Evolutionary conservation across 345 rosid species (phyloP).

Genomic region (Eucalyptus shirleyi): DNA sequence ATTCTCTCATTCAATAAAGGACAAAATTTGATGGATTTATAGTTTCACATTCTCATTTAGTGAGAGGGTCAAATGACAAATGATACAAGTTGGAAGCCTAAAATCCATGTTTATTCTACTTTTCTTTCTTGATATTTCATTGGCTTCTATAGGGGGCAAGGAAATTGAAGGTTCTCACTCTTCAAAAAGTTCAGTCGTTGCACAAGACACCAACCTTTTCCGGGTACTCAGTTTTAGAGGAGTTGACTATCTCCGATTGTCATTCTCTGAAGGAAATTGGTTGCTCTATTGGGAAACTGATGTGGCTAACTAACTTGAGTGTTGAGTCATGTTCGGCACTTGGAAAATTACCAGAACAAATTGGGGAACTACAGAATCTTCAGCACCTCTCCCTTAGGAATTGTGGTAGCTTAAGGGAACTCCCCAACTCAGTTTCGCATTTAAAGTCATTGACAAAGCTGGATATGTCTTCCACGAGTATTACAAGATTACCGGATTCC

Average conservation of each 20-base stretch:
- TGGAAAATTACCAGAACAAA: background rate
- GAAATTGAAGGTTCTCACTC: background rate
- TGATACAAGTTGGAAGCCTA: background rate
- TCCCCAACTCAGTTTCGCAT: background rate
- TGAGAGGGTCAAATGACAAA: background rate
- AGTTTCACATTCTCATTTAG: background rate
- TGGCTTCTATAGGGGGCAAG: background rate
- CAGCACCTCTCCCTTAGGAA: background rate
- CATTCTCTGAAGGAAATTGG: background rate
- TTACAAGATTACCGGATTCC: background rate
- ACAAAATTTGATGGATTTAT: background rate
- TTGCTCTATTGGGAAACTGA: background rate
- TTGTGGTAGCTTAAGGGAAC: background rate
- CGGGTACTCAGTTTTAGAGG: background rate
- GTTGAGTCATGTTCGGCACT: background rate
- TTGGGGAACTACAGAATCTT: background rate
- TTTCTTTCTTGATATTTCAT: background rate
- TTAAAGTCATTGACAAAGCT: background rate
- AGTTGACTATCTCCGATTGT: background rate
- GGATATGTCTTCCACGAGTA: background rate
- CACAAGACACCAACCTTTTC: background rate
- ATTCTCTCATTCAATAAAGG: background rate
- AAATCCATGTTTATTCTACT: background rate
- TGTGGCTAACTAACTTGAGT: background rate
- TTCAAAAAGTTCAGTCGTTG: background rate